Conservation (phyloP, 768 basidiomycete species). For the Hericium rajendrae region DNA sequence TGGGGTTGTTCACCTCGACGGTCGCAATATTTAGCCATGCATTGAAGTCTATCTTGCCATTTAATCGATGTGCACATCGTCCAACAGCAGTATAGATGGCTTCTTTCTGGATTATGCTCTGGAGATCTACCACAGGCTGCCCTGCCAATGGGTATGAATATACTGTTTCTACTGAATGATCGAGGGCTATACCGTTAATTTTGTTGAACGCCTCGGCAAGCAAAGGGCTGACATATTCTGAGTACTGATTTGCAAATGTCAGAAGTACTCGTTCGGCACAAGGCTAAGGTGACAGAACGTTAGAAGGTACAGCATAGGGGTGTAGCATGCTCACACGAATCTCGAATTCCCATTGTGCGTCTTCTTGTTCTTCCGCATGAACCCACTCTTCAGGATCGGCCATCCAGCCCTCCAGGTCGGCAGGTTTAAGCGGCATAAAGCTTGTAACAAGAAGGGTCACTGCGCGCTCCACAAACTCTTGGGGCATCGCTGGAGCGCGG, state of each 20-base stretch:
- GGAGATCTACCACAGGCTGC: constrained; percentile 43
- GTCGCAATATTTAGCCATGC: constrained; percentile 54
- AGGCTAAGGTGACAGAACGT: constrained; percentile 40
- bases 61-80: constrained; percentile 60
- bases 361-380: constrained; percentile 79
- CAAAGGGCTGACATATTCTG: constrained; percentile 57
- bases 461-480: constrained; percentile 64
- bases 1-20: constrained; percentile 47
- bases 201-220: constrained; percentile 50
- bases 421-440: constrained; percentile 75
- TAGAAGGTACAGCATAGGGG: not conserved
- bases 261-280: constrained; percentile 91
- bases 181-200: constrained; percentile 42
- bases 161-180: not conserved
- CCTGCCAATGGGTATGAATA: constrained; percentile 16
- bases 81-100: constrained; percentile 85
- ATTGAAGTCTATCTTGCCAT: constrained; percentile 55
- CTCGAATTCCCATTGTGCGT: constrained; percentile 89
- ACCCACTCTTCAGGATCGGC: constrained; percentile 94
- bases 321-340: constrained; percentile 53
- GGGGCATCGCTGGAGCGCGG: constrained; percentile 41
- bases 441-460: constrained; percentile 70
- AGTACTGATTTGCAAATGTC: constrained; percentile 63
- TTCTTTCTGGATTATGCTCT: constrained; percentile 67
- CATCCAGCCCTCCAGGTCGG: constrained; percentile 78